Percentiles rank a stretch among this genome's conserved stretches.
Evolutionary conservation across 2,329 filamentous ascomycete genomes (phyloP).

Genomic region (Simplicillium sp.): DNA sequence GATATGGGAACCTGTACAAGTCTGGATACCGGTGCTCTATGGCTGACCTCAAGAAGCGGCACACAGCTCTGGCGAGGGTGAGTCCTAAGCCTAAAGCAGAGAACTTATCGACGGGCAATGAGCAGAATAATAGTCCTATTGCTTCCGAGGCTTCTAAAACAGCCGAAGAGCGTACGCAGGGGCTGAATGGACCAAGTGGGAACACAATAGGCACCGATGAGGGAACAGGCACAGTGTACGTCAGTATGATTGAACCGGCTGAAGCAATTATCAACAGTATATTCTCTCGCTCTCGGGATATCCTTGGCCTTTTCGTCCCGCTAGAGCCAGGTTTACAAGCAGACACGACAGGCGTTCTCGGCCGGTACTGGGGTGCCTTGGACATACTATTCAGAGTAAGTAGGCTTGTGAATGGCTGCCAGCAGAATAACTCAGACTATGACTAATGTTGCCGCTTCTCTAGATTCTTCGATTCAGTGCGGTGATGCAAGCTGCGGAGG

Average conservation of each 20-base stretch:
- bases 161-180: no score
- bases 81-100: no score
- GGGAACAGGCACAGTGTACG: no score
- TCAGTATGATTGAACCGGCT: not conserved
- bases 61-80: not conserved
- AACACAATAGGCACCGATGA: no score
- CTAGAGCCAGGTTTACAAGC: not conserved
- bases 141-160: not conserved
- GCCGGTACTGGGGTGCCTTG: constrained; percentile 1
- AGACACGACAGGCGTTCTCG: not conserved
- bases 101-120: not conserved
- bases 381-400: constrained; percentile 2
- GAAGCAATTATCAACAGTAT: not conserved
- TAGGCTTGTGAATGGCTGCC: not conserved
- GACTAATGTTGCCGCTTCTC: not conserved
- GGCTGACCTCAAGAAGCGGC: not conserved
- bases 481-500: not conserved
- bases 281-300: not conserved
- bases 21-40: not conserved
- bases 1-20: not conserved
- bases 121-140: not conserved
- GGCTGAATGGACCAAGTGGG: no score
- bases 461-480: not conserved
- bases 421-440: not conserved
- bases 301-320: not conserved